These are phyloP conservation scores for Chytridiales sp. DNA, from an alignment of 371 early-diverging fungal species.

Conservation along the genomic window DNA sequence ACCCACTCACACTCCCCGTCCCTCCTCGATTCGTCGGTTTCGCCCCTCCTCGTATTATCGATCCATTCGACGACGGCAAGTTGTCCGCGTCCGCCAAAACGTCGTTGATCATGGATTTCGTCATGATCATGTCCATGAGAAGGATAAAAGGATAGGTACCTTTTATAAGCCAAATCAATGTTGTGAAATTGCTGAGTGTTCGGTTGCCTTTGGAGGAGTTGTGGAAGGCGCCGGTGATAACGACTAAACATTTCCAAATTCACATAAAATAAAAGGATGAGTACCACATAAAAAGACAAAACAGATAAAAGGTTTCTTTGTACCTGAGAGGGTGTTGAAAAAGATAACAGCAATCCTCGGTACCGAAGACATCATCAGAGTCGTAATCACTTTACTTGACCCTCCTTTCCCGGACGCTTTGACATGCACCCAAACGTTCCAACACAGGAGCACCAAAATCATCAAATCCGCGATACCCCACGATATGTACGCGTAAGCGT, in stretches of 20 bases:
- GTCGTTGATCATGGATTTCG: conserved; percentile 13
- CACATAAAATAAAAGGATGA: too few species aligned
- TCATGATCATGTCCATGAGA: conserved; percentile 28
- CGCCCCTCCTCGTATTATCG: too few species aligned
- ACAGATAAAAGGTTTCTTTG: too few species aligned
- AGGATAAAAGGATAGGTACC: conserved; percentile 28
- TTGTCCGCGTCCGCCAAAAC: too few species aligned
- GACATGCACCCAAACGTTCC: conserved; percentile 5
- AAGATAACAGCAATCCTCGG: conserved; percentile 25
- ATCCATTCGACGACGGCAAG: too few species aligned
- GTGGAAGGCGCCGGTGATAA: conserved; percentile 21
- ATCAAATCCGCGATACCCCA: conserved; percentile 35
- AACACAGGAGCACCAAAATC: conserved; percentile 17
- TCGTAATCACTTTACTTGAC: conserved; percentile 7
- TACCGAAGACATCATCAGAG: conserved; percentile 25
- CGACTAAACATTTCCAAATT: too few species aligned
- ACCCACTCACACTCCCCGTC: too few species aligned
- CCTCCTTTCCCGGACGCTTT: neutral
- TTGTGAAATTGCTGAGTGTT: conserved; percentile 10
- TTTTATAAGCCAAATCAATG: conserved; percentile 26
- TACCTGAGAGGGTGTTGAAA: conserved; percentile 27
- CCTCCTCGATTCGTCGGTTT: too few species aligned
- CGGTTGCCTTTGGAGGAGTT: too few species aligned
- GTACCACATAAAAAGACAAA: too few species aligned
- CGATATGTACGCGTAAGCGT: conserved; percentile 26